Conservation (phyloP, 2,329 filamentous ascomycete genomes). For the Fusarium sp. region DNA sequence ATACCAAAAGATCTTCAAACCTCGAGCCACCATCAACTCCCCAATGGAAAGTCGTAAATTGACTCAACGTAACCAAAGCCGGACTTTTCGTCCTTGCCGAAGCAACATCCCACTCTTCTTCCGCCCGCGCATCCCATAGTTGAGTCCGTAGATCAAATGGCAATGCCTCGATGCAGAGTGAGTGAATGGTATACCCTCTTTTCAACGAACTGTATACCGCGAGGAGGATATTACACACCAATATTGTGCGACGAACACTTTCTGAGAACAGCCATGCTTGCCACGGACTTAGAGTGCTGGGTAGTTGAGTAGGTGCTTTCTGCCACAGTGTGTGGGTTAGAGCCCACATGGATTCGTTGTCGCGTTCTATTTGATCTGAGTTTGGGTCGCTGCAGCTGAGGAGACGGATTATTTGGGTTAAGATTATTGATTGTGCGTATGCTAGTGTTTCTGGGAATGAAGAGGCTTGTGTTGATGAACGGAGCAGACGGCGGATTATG, state of each 20-base stretch:
- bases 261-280: slow-evolving; percentile 18
- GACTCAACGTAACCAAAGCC: background rate
- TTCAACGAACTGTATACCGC: background rate
- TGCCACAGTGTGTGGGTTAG: background rate
- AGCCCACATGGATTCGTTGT: slow-evolving; percentile 7
- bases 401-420: slow-evolving; percentile 1
- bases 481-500: background rate
- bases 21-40: fast-evolving
- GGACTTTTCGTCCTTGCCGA: fast-evolving
- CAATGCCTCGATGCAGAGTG: slow-evolving; percentile 8
- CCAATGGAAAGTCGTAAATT: background rate
- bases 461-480: background rate
- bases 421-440: background rate
- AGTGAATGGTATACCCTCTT: slow-evolving; percentile 10
- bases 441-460: slow-evolving; percentile 7
- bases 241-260: slow-evolving; percentile 2
- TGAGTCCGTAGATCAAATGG: slow-evolving; percentile 6
- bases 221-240: slow-evolving; percentile 8
- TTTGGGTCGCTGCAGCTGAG: background rate
- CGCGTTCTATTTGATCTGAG: background rate
- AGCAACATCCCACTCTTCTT: background rate
- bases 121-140: background rate
- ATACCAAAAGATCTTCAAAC: slow-evolving; percentile 5
- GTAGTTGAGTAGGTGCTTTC: background rate
- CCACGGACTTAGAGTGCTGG: slow-evolving; percentile 4